Conservation (phyloP, 768 basidiomycete genomes). For the Leccinum arenicola region DNA sequence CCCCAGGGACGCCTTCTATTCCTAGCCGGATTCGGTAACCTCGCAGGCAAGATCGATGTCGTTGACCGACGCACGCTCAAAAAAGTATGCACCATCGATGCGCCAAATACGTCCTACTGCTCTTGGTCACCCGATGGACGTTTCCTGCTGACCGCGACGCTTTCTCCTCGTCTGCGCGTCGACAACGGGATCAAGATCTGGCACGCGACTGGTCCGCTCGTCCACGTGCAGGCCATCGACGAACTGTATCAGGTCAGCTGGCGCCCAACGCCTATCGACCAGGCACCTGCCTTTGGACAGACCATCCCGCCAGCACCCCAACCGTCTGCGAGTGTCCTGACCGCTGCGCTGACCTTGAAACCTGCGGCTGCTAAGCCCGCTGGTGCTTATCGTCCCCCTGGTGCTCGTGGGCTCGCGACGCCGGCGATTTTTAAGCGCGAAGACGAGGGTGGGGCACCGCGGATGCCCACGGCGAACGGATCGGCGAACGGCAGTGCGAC, state of each 20-base stretch:
- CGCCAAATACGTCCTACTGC: slow-evolving; percentile 90
- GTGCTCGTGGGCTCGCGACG: slow-evolving; percentile 56
- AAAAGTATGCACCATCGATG: slow-evolving; percentile 79
- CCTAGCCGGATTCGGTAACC: slow-evolving; percentile 94
- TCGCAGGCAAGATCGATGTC: slow-evolving; percentile 91
- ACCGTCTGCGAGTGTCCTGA: slow-evolving; percentile 56
- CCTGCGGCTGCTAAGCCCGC: slow-evolving; percentile 61
- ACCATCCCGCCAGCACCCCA: slow-evolving; percentile 66
- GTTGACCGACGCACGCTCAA: slow-evolving; percentile 84
- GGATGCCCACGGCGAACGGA: slow-evolving; percentile 38
- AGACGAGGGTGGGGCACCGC: slow-evolving; percentile 77
- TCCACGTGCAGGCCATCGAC: slow-evolving; percentile 79
- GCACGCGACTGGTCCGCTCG: slow-evolving; percentile 87
- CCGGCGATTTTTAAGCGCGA: slow-evolving; percentile 89
- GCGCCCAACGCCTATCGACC: slow-evolving; percentile 72
- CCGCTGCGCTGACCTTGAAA: slow-evolving; percentile 49
- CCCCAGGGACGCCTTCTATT: slow-evolving; percentile 87
- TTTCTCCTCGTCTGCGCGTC: slow-evolving; percentile 93
- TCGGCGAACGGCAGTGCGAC: slow-evolving; percentile 52
- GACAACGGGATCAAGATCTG: slow-evolving; percentile 97
- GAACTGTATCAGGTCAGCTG: slow-evolving; percentile 90
- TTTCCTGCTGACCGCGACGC: slow-evolving; percentile 89
- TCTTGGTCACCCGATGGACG: slow-evolving; percentile 95
- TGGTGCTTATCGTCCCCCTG: slow-evolving; percentile 68
- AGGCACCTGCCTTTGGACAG: slow-evolving; percentile 63